Percentiles rank a stretch among this genome's conserved stretches.
phyloP scores from a whole-genome alignment of 2,329 filamentous ascomycete genomes.

The Cladosporium cucumerinum region DNA sequence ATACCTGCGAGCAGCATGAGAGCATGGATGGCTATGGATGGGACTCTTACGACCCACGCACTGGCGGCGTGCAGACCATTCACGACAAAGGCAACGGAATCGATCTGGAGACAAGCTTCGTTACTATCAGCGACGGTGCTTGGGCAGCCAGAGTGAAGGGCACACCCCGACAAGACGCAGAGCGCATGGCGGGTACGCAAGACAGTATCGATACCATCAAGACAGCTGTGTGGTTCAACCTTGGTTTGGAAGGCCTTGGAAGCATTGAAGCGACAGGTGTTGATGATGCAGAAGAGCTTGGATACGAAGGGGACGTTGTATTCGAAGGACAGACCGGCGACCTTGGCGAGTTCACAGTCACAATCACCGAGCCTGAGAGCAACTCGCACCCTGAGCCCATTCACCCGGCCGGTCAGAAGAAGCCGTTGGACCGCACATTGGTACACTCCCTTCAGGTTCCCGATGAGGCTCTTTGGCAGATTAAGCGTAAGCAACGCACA shows the following conservation, averaged over 20 bases:
- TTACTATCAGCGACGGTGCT: constrained; percentile 88
- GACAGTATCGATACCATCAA: constrained; percentile 53
- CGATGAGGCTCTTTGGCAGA: constrained; percentile 75
- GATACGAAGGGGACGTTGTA: constrained; percentile 60
- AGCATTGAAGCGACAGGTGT: constrained; percentile 60
- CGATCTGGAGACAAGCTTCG: constrained; percentile 88
- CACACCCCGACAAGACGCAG: constrained; percentile 65
- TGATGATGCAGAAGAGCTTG: constrained; percentile 53
- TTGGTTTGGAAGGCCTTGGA: constrained; percentile 72
- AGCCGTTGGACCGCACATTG: constrained; percentile 71
- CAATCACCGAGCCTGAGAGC: constrained; percentile 67
- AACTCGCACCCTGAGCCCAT: constrained; percentile 56
- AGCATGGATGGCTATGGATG: constrained; percentile 94
- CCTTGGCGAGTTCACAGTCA: constrained; percentile 76
- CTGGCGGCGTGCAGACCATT: constrained; percentile 83
- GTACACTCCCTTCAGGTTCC: constrained; percentile 69
- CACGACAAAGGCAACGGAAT: constrained; percentile 85
- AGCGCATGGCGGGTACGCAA: constrained; percentile 35
- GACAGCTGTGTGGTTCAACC: constrained; percentile 78
- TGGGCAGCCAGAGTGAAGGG: constrained; percentile 91
- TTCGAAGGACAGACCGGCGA: constrained; percentile 67
- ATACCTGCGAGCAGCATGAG: constrained; percentile 94
- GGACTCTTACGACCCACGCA: constrained; percentile 92
- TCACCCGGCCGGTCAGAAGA: constrained; percentile 64
- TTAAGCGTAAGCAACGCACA: constrained; percentile 54